Conservation (phyloP, 148 eudicot genomes). For the Pouteria glomerata region DNA sequence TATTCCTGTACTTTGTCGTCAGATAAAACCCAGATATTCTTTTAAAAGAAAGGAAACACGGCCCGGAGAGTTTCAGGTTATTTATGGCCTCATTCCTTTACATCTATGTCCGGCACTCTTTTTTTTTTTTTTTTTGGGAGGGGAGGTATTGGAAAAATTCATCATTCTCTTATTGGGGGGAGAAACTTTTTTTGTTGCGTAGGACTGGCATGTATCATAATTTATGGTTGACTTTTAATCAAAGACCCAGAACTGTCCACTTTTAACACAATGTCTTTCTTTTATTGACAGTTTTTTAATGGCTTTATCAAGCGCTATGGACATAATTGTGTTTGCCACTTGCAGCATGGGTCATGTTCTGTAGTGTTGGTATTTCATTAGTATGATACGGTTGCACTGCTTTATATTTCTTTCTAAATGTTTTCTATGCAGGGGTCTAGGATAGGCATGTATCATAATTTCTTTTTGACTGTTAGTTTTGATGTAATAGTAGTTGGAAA, state of each 20-base stretch:
- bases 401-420: not conserved
- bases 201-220: not conserved
- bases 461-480: not conserved
- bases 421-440: not conserved
- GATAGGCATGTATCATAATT: too few relatives aligned
- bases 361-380: not conserved
- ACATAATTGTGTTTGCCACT: not conserved
- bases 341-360: not conserved
- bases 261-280: not conserved
- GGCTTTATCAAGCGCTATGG: not conserved
- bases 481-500: not conserved
- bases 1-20: slow-evolving; percentile 18
- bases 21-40: slow-evolving; percentile 94
- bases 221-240: not conserved
- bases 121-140: too few relatives aligned
- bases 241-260: not conserved
- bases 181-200: not conserved
- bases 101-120: not conserved
- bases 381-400: not conserved
- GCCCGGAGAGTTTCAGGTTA: slow-evolving; percentile 95
- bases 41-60: slow-evolving; percentile 93
- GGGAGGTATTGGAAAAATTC: too few relatives aligned
- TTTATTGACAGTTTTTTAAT: not conserved
- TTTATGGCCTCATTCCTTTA: slow-evolving; percentile 10
- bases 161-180: not conserved